Conservation (phyloP, 371 early-diverging fungal species). For the Mucor velutinosus region DNA sequence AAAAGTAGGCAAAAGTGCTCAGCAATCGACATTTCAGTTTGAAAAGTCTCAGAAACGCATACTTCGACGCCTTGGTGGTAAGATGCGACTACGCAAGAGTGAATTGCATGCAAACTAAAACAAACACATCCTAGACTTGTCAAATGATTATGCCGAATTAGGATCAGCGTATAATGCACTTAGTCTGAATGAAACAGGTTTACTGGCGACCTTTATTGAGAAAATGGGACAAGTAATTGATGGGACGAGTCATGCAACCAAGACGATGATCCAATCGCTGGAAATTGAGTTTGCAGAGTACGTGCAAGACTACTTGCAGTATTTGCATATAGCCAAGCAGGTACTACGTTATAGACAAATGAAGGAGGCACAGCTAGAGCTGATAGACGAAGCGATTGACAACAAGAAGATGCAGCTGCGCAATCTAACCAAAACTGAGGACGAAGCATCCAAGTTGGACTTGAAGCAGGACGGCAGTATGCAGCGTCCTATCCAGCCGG, state of each 20-base stretch:
- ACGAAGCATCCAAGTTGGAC: conserved; percentile 76
- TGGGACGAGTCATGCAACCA: conserved; percentile 69
- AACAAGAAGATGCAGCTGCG: conserved; percentile 64
- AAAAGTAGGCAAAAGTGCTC: conserved; percentile 63
- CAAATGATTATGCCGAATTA: conserved; percentile 79
- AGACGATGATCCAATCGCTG: conserved; percentile 61
- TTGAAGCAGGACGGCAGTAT: neutral
- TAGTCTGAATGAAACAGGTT: conserved; percentile 73
- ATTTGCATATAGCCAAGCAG: conserved; percentile 71
- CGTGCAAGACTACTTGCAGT: conserved; percentile 86
- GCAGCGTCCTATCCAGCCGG: neutral
- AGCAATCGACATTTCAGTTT: conserved; percentile 56
- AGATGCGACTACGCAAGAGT: neutral
- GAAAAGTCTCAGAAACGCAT: conserved; percentile 66
- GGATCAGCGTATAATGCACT: conserved; percentile 89
- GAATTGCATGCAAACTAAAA: neutral
- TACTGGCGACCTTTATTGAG: conserved; percentile 76
- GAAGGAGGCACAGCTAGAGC: conserved; percentile 84
- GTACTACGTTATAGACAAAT: conserved; percentile 78
- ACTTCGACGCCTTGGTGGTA: conserved; percentile 61
- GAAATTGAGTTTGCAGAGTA: conserved; percentile 79
- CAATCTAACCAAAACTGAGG: conserved; percentile 72
- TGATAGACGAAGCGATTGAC: conserved; percentile 68
- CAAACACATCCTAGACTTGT: conserved; percentile 35
- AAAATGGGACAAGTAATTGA: conserved; percentile 83